Percentiles rank a stretch among this genome's conserved stretches.
These are phyloP conservation scores for Rhodotorula sp. DNA, from an alignment of 1,284 basidiomycete species.

Conservation along the genomic window DNA sequence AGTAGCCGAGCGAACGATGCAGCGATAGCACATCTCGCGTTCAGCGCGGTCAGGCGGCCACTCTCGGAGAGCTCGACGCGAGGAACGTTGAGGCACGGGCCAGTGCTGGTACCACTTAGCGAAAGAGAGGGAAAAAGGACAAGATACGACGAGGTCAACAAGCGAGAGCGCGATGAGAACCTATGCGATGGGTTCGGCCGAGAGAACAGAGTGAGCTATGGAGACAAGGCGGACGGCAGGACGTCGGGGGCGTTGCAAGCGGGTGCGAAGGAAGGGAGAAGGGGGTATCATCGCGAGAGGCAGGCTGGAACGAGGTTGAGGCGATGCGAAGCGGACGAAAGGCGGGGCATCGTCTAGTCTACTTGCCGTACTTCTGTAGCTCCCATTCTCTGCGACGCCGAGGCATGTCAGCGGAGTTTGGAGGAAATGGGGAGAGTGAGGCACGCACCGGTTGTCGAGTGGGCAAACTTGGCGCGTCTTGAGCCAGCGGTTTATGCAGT, in stretches of 20 bases:
- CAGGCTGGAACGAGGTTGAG: conserved; percentile 50
- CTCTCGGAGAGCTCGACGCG: too few relatives aligned
- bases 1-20: too few relatives aligned
- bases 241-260: background rate
- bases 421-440: background rate
- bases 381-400: conserved; percentile 67
- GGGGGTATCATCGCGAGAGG: background rate
- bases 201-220: background rate
- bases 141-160: too few relatives aligned
- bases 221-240: too few relatives aligned
- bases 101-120: too few relatives aligned
- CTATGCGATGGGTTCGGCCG: background rate
- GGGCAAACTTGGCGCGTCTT: conserved; percentile 99
- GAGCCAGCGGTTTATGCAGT: conserved; percentile 98
- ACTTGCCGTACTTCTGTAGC: conserved; percentile 72
- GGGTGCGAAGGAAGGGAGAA: background rate
- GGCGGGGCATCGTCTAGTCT: background rate
- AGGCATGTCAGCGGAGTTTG: background rate
- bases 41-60: too few relatives aligned
- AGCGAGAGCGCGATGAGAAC: conserved; percentile 10
- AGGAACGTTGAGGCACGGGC: too few relatives aligned
- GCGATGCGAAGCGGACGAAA: conserved; percentile 50
- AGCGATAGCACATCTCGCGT: too few relatives aligned
- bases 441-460: conserved; percentile 73
- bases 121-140: too few relatives aligned